These are phyloP conservation scores for Discostella pseudostelligera DNA, from an alignment of 108 stramenopile species.

Conservation along the genomic window DNA sequence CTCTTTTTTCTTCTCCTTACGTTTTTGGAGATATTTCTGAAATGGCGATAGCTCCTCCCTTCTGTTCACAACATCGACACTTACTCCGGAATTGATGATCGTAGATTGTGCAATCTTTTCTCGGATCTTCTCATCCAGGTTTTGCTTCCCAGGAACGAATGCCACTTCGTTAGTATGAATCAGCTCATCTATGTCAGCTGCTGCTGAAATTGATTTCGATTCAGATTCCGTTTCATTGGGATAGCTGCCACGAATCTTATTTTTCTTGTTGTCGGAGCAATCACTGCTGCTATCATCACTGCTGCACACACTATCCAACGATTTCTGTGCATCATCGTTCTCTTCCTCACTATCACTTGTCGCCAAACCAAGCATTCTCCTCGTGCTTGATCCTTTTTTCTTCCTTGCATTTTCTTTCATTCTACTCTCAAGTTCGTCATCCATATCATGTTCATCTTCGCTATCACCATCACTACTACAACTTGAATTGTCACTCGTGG, in stretches of 20 bases:
- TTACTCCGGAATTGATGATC: not conserved
- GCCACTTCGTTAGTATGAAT: conserved; percentile 47
- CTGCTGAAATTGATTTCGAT: conserved; percentile 16
- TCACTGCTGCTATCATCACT: conserved; percentile 26
- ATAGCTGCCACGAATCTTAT: conserved; percentile 24
- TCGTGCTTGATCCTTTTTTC: conserved; percentile 43
- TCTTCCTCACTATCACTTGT: conserved; percentile 53
- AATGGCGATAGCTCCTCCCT: conserved; percentile 85
- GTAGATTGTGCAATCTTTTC: conserved; percentile 49
- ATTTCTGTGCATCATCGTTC: conserved; percentile 7
- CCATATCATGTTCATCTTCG: conserved; percentile 15
- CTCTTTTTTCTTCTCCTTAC: conserved; percentile 80
- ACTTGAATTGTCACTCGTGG: conserved; percentile 73
- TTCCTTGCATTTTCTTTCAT: conserved; percentile 35
- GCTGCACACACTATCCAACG: not conserved
- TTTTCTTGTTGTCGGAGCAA: conserved; percentile 19
- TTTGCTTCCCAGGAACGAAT: conserved; percentile 63
- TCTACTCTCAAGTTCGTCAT: conserved; percentile 12
- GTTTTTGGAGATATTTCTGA: conserved; percentile 84
- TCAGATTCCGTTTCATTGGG: conserved; percentile 16
- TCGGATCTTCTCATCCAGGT: conserved; percentile 76
- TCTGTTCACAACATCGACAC: conserved; percentile 39
- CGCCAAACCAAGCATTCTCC: conserved; percentile 53
- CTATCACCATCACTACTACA: conserved; percentile 60
- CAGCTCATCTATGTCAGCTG: conserved; percentile 47